Base-by-base conservation (phyloP, 768 basidiomycete species). In the Russula sp. region DNA sequence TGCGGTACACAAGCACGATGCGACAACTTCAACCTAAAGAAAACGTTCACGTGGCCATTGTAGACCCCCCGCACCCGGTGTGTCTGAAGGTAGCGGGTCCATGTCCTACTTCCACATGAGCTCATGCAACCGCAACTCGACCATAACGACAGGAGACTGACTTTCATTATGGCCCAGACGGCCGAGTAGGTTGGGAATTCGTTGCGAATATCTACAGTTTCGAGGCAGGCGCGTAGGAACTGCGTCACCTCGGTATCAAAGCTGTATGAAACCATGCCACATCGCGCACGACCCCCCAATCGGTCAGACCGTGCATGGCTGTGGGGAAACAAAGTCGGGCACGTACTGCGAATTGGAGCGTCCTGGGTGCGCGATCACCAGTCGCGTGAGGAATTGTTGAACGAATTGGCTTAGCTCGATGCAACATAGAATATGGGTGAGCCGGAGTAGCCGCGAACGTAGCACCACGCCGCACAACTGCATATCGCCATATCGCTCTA, bases 131-230 rank as follows among this genome's bases (percentile, higher is more conserved):
- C 14, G 20, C 8, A 2, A 34, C 18, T n/a, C 38, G 13, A 20
- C 18, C n/a, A 10, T 26, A 22, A 56, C 11, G 22, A 51, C 22
- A n/a, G n/a, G 52, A 44, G 26, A 64, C 64, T 4, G 9, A 60
- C 59, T 40, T 65, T 65, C 64, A 65, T 65, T 38, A 65, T 61
- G n/a, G 22, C 48, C 53, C 48, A 64, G 28, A 50, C 36, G 5
- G 53, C 34, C 28, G 26, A 26, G 48, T 65, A 65, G 7, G 64
- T 11, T 1, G 30, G 30, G 8, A 61, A 7, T n/a, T 38, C 64
- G 14, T 46, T 10, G 28, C 64, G 54, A 38, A 65, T 55, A 11
- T 65, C 64, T 16, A 32, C 38, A 5, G 20, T 10, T 28, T 50
- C 53, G 38, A 61, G 40, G 38, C 46, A 22, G 4, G 48, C 22